These are phyloP conservation scores for Nicotiana knightiana DNA, from an alignment of 257 asterid species.

Conservation along the genomic window DNA sequence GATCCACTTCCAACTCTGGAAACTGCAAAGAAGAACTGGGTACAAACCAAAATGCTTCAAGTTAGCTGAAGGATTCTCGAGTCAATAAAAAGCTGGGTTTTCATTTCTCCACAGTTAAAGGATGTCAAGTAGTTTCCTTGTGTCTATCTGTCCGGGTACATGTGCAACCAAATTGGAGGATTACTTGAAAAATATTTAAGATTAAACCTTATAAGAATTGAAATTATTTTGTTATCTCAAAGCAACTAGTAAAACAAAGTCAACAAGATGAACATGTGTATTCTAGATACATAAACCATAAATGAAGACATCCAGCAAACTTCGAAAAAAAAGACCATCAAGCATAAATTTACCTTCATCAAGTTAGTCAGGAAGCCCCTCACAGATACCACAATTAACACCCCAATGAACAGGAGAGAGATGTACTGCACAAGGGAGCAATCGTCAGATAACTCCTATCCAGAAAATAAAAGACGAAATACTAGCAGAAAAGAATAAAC, in stretches of 20 bases:
- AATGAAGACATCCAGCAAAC: background rate
- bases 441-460: background rate
- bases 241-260: background rate
- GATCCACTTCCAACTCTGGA: conserved; percentile 99
- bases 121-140: background rate
- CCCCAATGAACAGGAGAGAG: conserved; percentile 86
- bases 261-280: background rate
- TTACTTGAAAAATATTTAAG: background rate
- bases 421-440: conserved; percentile 56
- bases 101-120: background rate
- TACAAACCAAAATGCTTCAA: conserved; percentile 15
- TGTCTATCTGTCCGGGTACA: background rate
- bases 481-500: background rate
- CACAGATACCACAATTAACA: conserved; percentile 84
- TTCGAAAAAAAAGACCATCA: background rate
- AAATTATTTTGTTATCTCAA: background rate
- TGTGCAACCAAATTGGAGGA: background rate
- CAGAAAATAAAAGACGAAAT: background rate
- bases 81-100: background rate
- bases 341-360: conserved; percentile 63
- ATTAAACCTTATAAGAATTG: background rate
- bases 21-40: conserved; percentile 97
- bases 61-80: background rate
- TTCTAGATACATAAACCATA: background rate
- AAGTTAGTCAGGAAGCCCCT: conserved; percentile 84